Conservation (phyloP, 257 asterid species). For the Primulina huaijiensis region DNA sequence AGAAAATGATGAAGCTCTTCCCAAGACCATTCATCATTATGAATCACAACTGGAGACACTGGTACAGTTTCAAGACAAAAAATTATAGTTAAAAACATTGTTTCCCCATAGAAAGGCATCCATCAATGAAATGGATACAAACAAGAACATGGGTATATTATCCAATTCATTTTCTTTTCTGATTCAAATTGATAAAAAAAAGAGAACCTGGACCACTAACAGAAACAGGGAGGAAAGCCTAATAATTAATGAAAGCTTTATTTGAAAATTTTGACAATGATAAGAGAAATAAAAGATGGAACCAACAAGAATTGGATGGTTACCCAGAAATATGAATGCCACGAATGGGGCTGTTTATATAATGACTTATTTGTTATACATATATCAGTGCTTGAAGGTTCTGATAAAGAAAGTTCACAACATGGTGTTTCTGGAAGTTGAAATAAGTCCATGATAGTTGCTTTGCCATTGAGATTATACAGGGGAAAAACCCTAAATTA, state of each 20-base stretch:
- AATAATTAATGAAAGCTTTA: background rate
- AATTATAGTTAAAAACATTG: constrained; percentile 13
- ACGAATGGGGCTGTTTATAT: background rate
- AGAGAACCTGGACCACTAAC: background rate
- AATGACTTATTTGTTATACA: background rate
- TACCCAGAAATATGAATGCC: background rate
- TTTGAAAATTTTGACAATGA: background rate
- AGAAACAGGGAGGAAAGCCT: background rate
- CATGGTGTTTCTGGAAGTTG: background rate
- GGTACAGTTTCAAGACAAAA: constrained; percentile 31
- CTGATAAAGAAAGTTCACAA: background rate
- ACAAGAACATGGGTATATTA: background rate
- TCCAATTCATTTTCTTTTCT: background rate
- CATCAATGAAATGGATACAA: background rate
- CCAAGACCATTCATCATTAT: constrained; percentile 97
- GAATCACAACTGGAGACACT: constrained; percentile 96
- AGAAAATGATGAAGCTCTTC: constrained; percentile 60
- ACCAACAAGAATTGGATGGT: background rate
- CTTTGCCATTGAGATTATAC: background rate
- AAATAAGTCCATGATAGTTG: background rate
- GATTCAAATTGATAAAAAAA: background rate
- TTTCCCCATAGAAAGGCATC: background rate
- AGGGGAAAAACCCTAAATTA: background rate
- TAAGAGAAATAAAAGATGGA: background rate
- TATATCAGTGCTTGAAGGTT: background rate